A percentile compares a stretch with the other conserved stretches of the same genome.
phyloP scores from a whole-genome alignment of 257 asterid genomes.

The Echites panduratus region DNA sequence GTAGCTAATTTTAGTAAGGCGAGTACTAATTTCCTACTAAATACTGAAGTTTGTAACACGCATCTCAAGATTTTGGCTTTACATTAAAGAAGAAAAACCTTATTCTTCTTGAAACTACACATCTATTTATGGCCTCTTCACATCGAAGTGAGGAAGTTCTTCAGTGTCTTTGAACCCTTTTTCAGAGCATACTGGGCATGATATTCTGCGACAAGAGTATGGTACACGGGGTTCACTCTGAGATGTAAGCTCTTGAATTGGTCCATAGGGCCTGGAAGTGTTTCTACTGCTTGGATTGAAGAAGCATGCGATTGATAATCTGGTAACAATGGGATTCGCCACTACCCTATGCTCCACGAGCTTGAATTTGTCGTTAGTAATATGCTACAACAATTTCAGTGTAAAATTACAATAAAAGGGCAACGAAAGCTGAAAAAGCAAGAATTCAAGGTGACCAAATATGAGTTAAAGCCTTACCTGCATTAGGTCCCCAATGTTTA shows the following conservation, averaged over 20 bases:
- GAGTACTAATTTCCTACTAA: background rate
- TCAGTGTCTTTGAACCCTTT: too few species aligned
- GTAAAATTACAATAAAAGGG: background rate
- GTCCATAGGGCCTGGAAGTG: constrained; percentile 38
- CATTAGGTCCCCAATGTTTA: too few species aligned
- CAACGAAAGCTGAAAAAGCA: constrained; percentile 44
- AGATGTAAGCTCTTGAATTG: constrained; percentile 45
- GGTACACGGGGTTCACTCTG: constrained; percentile 11
- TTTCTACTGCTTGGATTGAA: constrained; percentile 41
- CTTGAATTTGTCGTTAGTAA: constrained; percentile 64
- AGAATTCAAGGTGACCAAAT: background rate
- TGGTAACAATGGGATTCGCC: constrained; percentile 36
- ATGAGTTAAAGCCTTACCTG: too few species aligned
- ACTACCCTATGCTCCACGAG: constrained; percentile 68
- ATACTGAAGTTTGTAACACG: background rate
- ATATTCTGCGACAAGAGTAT: too few species aligned
- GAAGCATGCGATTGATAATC: constrained; percentile 61
- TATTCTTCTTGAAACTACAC: too few species aligned
- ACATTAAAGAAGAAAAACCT: too few species aligned
- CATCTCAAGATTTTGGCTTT: background rate
- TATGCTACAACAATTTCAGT: constrained; percentile 22
- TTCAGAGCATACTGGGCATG: too few species aligned
- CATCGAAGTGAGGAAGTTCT: constrained; percentile 2
- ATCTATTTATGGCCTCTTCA: background rate
- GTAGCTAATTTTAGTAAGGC: background rate